Evolutionary conservation across 345 rosid species (phyloP), one percentile per base, ranked within the genome.

Genomic region (Sisymbrium altissimum): DNA sequence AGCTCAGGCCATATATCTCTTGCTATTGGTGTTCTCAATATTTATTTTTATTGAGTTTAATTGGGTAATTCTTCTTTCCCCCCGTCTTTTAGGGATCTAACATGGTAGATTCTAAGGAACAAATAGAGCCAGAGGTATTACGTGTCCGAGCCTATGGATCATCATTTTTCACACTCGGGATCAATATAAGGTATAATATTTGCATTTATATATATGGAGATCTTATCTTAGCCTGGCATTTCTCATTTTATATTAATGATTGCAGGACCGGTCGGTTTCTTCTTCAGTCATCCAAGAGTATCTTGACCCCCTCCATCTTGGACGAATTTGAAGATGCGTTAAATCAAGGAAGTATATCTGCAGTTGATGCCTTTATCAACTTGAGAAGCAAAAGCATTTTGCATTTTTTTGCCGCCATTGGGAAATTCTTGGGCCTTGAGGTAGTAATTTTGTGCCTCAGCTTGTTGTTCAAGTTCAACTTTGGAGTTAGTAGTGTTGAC

Each of bases 371-470:
- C 80, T 96, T 96, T 74, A 82, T 76, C 44, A 86, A 83, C 86
- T 80, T 90, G 85, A 84, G 99, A 80, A 96, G 81, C 82, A 92
- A 87, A 87, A 92, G 99, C 75, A 86, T 96, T 60, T 73, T 90
- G 81, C 93, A 89, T 64, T 77, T 92, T 46, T 85, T 90, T 75
- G 97, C 99, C 59, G 84, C 94, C 57, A 82, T 89, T 80, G 96
- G 96, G 81, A 87, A 89, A 73, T 96, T 90, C 71, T 85, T 96
- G 78, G 99, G 98, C 77, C 98, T 96, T n/a, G 87, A 85, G 96
- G 99, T 90, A 85, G 66, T 58, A 56, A 49, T 21, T 43, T 11
- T 33, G 60, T 52, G 15, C 39, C 14, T 50, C 46, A 39, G 25
- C 21, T 38, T 66, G 27, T 49, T 57, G 29, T 53, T 66, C 3